A percentile compares a stretch with the other conserved stretches of the same genome.
These are phyloP conservation scores for Colletotrichum cordylinicola DNA, from an alignment of 2,329 filamentous ascomycete genomes.

Conservation along the genomic window DNA sequence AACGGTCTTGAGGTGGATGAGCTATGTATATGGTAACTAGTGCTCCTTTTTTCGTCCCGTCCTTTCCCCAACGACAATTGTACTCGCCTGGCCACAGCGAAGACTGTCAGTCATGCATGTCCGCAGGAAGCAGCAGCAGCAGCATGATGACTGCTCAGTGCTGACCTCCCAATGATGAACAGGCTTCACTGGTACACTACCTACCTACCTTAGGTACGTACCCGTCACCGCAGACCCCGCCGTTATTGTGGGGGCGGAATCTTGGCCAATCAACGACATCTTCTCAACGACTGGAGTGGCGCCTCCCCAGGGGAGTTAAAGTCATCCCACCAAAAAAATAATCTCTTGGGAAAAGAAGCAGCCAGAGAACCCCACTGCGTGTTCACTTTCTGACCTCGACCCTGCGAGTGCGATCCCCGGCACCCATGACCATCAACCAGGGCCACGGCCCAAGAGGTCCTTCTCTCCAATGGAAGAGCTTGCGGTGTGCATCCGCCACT, in stretches of 20 bases:
- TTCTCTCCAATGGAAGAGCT: constrained; percentile 3
- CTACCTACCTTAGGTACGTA: neutral
- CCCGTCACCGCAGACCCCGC: neutral
- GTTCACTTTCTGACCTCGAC: constrained; percentile 2
- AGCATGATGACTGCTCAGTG: neutral
- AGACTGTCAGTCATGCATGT: neutral
- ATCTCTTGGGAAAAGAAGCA: neutral
- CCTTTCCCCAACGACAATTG: neutral
- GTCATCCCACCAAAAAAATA: constrained; percentile 19
- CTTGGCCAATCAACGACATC: neutral
- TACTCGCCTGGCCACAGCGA: neutral
- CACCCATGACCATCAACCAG: constrained; percentile 1
- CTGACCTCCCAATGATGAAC: neutral
- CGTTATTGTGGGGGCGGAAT: neutral
- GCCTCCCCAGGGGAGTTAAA: neutral
- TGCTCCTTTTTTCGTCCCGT: neutral
- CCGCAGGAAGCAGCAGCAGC: neutral
- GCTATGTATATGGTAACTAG: neutral
- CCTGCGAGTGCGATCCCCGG: constrained; percentile 13
- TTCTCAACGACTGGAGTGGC: constrained; percentile 12
- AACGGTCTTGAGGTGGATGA: neutral
- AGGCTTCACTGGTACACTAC: neutral
- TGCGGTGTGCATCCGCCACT: constrained; percentile 12
- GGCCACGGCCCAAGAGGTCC: neutral
- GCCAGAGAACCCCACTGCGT: constrained; percentile 11